These are phyloP conservation scores for Elsinoe batatas DNA, from an alignment of 2,329 filamentous ascomycete genomes.

Conservation along the genomic window DNA sequence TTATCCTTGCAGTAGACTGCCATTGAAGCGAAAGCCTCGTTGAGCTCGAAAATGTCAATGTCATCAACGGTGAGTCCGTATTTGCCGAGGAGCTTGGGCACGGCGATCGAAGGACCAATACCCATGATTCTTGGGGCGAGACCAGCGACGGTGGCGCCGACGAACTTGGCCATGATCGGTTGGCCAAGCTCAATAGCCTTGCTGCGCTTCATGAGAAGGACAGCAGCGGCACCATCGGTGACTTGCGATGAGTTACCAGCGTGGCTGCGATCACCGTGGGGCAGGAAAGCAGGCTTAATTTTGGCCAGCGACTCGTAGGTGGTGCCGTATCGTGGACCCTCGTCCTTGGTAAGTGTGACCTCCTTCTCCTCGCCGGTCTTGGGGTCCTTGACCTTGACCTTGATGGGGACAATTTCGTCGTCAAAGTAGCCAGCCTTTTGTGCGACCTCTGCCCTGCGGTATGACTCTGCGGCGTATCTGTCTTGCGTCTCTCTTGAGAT, in stretches of 20 bases:
- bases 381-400: slow-evolving; percentile 69
- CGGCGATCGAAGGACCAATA: slow-evolving; percentile 65
- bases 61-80: slow-evolving; percentile 70
- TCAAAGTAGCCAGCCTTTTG: slow-evolving; percentile 87
- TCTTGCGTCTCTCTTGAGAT: slow-evolving; percentile 75
- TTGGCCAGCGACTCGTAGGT: slow-evolving; percentile 74
- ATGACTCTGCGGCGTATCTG: slow-evolving; percentile 76
- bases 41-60: slow-evolving; percentile 84
- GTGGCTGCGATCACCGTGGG: slow-evolving; percentile 77
- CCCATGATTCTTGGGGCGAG: slow-evolving; percentile 94
- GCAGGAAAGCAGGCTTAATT: slow-evolving; percentile 80
- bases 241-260: slow-evolving; percentile 93
- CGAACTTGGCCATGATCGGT: slow-evolving; percentile 90
- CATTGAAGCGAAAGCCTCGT: slow-evolving; percentile 98
- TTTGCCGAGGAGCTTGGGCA: slow-evolving; percentile 73
- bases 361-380: slow-evolving; percentile 69
- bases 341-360: slow-evolving; percentile 73
- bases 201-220: slow-evolving; percentile 89
- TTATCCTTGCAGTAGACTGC: slow-evolving; percentile 69
- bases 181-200: slow-evolving; percentile 78
- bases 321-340: slow-evolving; percentile 84
- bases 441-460: slow-evolving; percentile 73
- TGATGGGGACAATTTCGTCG: slow-evolving; percentile 89
- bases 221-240: slow-evolving; percentile 83
- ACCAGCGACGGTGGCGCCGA: slow-evolving; percentile 81